phyloP scores from a whole-genome alignment of 768 basidiomycete species.

The Exidia glandulosa region DNA sequence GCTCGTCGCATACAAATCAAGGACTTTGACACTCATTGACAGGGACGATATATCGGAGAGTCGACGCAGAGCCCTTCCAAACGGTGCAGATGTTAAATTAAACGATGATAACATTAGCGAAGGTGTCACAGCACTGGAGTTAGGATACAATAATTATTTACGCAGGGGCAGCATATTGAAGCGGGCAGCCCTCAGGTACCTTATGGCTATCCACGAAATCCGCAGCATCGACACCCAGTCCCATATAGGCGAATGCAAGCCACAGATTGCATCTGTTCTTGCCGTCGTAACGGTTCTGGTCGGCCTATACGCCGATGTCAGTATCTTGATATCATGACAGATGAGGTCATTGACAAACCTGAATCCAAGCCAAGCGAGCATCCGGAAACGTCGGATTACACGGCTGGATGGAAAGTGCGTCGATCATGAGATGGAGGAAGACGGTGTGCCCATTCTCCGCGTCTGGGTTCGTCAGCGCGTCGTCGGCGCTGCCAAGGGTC shows the following conservation, averaged over 20 bases:
- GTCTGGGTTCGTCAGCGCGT: background rate
- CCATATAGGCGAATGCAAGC: background rate
- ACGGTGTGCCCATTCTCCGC: background rate
- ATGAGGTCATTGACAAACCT: too few species aligned
- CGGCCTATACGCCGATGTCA: too few species aligned
- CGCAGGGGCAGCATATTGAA: too few species aligned
- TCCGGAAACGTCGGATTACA: background rate
- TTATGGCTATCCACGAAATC: background rate
- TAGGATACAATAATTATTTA: too few species aligned
- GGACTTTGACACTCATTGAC: too few species aligned
- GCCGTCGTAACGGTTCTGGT: background rate
- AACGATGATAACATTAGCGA: too few species aligned
- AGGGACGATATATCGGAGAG: too few species aligned
- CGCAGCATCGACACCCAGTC: background rate
- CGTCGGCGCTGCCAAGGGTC: background rate
- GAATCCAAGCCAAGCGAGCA: background rate
- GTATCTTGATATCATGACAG: too few species aligned
- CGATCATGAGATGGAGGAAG: background rate
- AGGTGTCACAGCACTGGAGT: too few species aligned
- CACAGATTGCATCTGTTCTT: background rate
- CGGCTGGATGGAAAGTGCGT: background rate
- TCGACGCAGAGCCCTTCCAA: too few species aligned
- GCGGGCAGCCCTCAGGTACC: background rate
- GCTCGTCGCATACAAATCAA: too few species aligned
- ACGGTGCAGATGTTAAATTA: too few species aligned